These are phyloP conservation scores for Metarhizium guizhouense DNA, from an alignment of 2,329 filamentous ascomycete genomes.

Conservation along the genomic window DNA sequence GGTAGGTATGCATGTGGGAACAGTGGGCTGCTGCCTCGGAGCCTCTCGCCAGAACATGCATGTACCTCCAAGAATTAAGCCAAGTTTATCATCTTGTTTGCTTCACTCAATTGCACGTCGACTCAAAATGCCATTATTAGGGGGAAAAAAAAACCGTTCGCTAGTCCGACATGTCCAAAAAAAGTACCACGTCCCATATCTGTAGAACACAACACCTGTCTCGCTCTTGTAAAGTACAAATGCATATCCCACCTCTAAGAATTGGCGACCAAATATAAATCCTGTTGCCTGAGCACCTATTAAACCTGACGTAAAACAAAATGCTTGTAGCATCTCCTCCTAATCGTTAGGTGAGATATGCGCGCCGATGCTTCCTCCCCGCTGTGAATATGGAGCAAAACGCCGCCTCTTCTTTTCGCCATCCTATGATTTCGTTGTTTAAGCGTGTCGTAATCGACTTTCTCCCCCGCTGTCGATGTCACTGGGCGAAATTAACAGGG, in stretches of 20 bases:
- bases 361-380: conserved; percentile 5
- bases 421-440: conserved; percentile 1
- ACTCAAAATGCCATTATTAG: conserved; percentile 5
- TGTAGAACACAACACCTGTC: conserved; percentile 7
- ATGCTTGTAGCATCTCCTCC: conserved; percentile 8
- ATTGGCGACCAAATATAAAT: conserved; percentile 5
- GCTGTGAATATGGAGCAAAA: conserved; percentile 9
- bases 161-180: conserved; percentile 11
- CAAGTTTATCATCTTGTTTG: background rate
- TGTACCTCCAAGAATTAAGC: too few species aligned
- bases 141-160: conserved; percentile 8
- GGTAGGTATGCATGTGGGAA: too few species aligned
- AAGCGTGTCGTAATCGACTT: conserved; percentile 2
- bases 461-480: background rate
- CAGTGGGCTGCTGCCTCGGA: too few species aligned
- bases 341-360: conserved; percentile 5
- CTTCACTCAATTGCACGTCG: background rate
- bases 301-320: conserved; percentile 4
- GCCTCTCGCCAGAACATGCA: too few species aligned
- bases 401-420: conserved; percentile 5
- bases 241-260: conserved; percentile 11
- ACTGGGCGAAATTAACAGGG: background rate
- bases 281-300: conserved; percentile 1
- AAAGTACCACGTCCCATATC: conserved; percentile 1
- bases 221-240: conserved; percentile 10